Evolutionary conservation across 768 basidiomycete species (phyloP), one percentile per base, ranked within the genome.

Genomic region (Pleurotus tuber-regium): DNA sequence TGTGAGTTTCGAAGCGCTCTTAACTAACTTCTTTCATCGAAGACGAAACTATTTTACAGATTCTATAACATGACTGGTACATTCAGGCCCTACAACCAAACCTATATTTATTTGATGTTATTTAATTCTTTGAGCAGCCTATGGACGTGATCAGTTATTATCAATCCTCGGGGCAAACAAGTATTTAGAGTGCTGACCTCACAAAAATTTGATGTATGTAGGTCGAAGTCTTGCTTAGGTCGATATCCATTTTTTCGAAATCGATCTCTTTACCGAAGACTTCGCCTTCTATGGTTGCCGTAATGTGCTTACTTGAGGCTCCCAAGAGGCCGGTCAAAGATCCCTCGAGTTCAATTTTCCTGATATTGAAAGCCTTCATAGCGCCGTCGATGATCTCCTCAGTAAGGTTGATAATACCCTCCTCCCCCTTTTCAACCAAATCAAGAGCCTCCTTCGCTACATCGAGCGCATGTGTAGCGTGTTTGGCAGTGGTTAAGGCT

Each of bases 401-500:
- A 7, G 51, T 21, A 10, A 40, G 43, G 7, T 19, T 29, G 24
- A 52, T 24, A n/a, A 46, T 47, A 4, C 16, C 51, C 12, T 25
- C 43, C 11, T 16, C 43, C 5, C 12, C 51, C 12, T 52, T 18
- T 24, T 52, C 26, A n/a, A 26, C 51, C 14, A 52, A 14, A 21
- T 46, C 42, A 9, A 52, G 30, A 5, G 51, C 51, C 9, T 25
- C 51, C 14, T 48, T 52, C 10, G 51, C 51, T 8, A 40, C 19
- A 12, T 52, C 35, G 10, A 52, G 29, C 7, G 44, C 51, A 18
- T 36, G 51, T 4, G 51, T 48, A 24, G 51, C 24, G 8, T 52
- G 24, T 47, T 47, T n/a, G n/a, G 51, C 51, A 48, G 51, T 40
- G 16, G 12, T 21, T 16, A 52, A n/a, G 10, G 51, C 51, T 4